A percentile compares a stretch with the other conserved stretches of the same genome.
Conservation (phyloP, 768 basidiomycete genomes). For the Cantharellus cinnabarinus region DNA sequence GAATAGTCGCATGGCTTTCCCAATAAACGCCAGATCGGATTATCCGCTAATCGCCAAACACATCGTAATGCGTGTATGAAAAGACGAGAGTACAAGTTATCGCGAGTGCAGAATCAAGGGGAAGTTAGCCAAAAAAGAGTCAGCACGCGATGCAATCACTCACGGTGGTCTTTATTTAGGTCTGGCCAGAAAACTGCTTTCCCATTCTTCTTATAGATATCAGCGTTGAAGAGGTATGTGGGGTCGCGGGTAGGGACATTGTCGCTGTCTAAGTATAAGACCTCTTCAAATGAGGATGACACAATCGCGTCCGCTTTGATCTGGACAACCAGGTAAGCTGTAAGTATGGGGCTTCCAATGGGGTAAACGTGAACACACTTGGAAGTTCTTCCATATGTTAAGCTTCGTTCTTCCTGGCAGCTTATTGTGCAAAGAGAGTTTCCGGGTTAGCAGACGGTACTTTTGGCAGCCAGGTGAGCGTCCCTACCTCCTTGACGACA, state of each 20-base stretch:
- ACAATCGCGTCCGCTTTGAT: conserved; percentile 20
- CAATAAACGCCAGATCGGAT: conserved; percentile 23
- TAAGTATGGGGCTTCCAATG: not conserved
- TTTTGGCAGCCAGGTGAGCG: not conserved
- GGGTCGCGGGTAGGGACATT: conserved; percentile 21
- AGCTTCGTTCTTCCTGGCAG: not conserved
- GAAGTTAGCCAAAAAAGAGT: too few species aligned
- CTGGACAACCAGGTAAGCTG: not conserved
- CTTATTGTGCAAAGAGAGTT: not conserved
- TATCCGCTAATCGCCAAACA: conserved; percentile 14
- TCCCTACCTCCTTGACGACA: conserved; percentile 12
- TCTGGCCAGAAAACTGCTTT: conserved; percentile 24
- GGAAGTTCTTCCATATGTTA: conserved; percentile 16
- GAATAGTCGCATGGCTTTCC: conserved; percentile 16
- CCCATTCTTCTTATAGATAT: conserved; percentile 14
- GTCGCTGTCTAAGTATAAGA: conserved; percentile 23
- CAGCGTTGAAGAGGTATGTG: conserved; percentile 18
- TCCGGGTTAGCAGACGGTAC: not conserved
- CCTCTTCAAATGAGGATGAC: conserved; percentile 17
- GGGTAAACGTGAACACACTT: conserved; percentile 6
- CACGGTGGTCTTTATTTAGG: conserved; percentile 20
- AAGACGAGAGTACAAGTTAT: too few species aligned
- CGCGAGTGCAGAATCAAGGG: not conserved
- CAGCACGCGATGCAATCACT: not conserved
- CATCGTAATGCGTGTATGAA: not conserved